Percentiles rank a stretch among this genome's conserved stretches.
These are phyloP conservation scores for Diaporthe velutina DNA, from an alignment of 2,329 filamentous ascomycete species.

Conservation along the genomic window DNA sequence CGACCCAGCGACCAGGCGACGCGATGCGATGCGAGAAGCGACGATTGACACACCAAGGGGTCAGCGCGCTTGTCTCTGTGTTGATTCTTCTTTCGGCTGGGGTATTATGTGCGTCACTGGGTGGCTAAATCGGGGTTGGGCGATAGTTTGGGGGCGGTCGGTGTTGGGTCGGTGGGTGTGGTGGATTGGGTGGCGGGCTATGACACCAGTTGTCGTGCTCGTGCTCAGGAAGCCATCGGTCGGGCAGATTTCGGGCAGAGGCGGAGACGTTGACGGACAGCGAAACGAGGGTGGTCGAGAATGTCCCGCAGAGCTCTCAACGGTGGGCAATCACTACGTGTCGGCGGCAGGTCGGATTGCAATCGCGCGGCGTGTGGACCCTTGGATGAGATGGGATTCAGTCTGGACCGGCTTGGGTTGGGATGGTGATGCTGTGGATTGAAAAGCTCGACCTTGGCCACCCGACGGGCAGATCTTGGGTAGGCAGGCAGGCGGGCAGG, in stretches of 20 bases:
- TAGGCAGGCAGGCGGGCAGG: not conserved
- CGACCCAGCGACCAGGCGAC: conserved; percentile 35
- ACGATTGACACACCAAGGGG: conserved; percentile 24
- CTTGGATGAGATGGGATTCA: conserved; percentile 22
- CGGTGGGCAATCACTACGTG: not conserved
- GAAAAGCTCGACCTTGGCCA: conserved; percentile 31
- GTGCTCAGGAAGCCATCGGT: conserved; percentile 37
- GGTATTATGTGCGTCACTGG: conserved; percentile 25
- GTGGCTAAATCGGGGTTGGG: conserved; percentile 21
- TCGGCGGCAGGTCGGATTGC: not conserved
- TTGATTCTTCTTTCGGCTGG: conserved; percentile 10
- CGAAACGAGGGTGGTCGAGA: conserved; percentile 8
- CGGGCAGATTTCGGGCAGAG: conserved; percentile 18
- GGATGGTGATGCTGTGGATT: conserved; percentile 34
- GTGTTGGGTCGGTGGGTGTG: conserved; percentile 22
- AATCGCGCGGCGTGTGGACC: conserved; percentile 7
- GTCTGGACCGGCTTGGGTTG: conserved; percentile 13
- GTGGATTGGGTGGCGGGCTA: conserved; percentile 17
- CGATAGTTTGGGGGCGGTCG: conserved; percentile 18
- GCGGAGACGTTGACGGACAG: too few relatives aligned
- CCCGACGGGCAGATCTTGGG: conserved; percentile 29
- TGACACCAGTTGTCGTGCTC: conserved; percentile 33
- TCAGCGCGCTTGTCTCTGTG: conserved; percentile 4
- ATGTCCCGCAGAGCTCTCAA: conserved; percentile 18
- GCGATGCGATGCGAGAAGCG: conserved; percentile 13